Conservation (phyloP, 768 basidiomycete genomes). For the Kwoniella sp. region DNA sequence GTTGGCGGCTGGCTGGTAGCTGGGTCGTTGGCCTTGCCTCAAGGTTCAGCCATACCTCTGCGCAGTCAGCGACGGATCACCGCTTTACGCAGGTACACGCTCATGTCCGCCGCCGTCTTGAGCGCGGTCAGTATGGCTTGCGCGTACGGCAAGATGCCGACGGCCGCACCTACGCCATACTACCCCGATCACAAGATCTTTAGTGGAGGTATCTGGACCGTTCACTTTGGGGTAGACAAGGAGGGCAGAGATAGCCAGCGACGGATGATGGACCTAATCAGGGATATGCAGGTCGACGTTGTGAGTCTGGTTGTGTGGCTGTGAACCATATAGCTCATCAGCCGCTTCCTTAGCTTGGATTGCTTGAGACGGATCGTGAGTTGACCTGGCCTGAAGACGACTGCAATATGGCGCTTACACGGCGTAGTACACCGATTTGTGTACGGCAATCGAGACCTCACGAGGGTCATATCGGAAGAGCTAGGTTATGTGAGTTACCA, state of each 20-base stretch:
- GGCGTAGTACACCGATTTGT: constrained; percentile 58
- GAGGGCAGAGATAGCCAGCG: constrained; percentile 69
- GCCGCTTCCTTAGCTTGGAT: constrained; percentile 51
- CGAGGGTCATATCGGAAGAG: constrained; percentile 70
- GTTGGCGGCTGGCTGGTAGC: not conserved
- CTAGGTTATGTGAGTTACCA: constrained; percentile 70
- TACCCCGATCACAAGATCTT: constrained; percentile 65
- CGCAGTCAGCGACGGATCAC: constrained; percentile 7
- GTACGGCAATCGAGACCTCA: constrained; percentile 84
- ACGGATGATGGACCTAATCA: constrained; percentile 60
- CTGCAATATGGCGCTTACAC: not conserved
- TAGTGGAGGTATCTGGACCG: constrained; percentile 81
- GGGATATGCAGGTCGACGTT: constrained; percentile 80
- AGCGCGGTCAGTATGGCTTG: constrained; percentile 12
- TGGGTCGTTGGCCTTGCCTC: not conserved
- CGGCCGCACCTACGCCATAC: constrained; percentile 57
- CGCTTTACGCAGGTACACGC: constrained; percentile 9
- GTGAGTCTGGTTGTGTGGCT: constrained; percentile 47
- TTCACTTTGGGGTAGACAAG: constrained; percentile 82
- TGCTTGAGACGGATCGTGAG: constrained; percentile 82
- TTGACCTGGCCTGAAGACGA: too few species aligned
- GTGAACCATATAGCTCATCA: not conserved
- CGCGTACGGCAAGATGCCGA: constrained; percentile 52
- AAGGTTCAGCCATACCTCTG: not conserved
- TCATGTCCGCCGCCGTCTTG: constrained; percentile 7